Evolutionary conservation across 2,329 filamentous ascomycete species (phyloP).

Genomic region (Cytospora piceae): DNA sequence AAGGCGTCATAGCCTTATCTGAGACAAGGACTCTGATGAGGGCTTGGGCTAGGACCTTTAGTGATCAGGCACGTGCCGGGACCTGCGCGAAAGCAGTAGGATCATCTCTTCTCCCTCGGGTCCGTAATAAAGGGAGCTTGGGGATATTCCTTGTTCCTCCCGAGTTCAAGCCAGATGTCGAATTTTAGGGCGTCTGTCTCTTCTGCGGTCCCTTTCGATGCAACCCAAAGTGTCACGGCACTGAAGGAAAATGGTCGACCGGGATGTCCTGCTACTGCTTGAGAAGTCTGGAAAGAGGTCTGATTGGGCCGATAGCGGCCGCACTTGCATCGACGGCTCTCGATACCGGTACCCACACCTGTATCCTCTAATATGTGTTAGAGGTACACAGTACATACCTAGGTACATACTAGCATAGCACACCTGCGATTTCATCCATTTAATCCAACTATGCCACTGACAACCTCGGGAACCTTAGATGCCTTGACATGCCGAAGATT

Average conservation of each 20-base stretch:
- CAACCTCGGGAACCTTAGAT: background rate
- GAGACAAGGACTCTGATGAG: conserved; percentile 16
- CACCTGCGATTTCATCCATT: background rate
- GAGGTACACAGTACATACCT: background rate
- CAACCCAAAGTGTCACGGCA: conserved; percentile 13
- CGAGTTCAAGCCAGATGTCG: background rate
- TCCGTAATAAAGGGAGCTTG: background rate
- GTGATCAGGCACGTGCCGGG: background rate
- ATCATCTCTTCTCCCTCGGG: background rate
- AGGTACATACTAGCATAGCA: background rate
- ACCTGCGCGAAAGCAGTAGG: background rate
- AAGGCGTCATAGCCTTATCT: conserved; percentile 17
- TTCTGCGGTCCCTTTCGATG: background rate
- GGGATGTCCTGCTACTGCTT: conserved; percentile 3
- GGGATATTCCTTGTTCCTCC: background rate
- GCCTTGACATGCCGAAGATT: background rate
- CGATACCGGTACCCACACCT: conserved; percentile 13
- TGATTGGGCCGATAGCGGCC: conserved; percentile 24
- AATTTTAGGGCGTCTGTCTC: background rate
- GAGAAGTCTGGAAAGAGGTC: background rate
- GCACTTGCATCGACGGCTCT: conserved; percentile 11
- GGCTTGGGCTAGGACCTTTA: conserved; percentile 10
- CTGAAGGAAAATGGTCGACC: conserved; percentile 6
- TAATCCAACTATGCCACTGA: no score
- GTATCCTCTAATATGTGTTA: background rate